phyloP scores from a whole-genome alignment of 129 eudicot genomes.

The Helichrysum umbraculigerum region DNA sequence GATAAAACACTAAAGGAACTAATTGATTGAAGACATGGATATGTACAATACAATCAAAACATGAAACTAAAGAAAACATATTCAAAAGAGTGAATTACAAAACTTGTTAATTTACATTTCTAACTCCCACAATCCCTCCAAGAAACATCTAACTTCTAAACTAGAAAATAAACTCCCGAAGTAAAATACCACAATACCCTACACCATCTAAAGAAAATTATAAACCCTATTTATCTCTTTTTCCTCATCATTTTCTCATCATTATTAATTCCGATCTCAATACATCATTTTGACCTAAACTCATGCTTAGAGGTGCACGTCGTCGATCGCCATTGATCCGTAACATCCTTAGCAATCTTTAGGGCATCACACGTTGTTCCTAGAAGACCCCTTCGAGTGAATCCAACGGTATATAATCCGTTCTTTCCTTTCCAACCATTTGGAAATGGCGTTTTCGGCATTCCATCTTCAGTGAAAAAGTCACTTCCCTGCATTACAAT shows the following conservation, averaged over 20 bases:
- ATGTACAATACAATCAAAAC: constrained; percentile 19
- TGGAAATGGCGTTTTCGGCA: constrained; percentile 81
- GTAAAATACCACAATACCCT: constrained; percentile 19
- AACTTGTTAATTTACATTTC: constrained; percentile 59
- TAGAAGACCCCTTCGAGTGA: constrained; percentile 75
- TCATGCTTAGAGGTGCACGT: constrained; percentile 15
- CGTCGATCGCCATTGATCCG: constrained; percentile 43
- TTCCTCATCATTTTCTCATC: constrained; percentile 4
- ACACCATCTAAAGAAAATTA: constrained; percentile 32
- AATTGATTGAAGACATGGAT: constrained; percentile 15
- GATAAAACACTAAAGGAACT: not conserved
- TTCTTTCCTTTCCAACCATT: constrained; percentile 83
- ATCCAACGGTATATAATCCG: constrained; percentile 80
- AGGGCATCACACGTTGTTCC: constrained; percentile 72
- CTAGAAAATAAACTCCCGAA: constrained; percentile 1
- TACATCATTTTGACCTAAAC: constrained; percentile 27
- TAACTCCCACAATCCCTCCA: constrained; percentile 7
- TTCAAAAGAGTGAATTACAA: constrained; percentile 33
- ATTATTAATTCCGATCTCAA: constrained; percentile 7
- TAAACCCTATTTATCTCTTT: constrained; percentile 26
- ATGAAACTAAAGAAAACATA: constrained; percentile 24
- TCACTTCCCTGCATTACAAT: constrained; percentile 48
- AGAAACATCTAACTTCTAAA: constrained; percentile 24
- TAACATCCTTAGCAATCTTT: constrained; percentile 60
- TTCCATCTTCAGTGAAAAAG: constrained; percentile 69